Percentiles rank a stretch among this genome's conserved stretches.
Conservation (phyloP, 2,329 filamentous ascomycete species). For the Boeremia exigua region DNA sequence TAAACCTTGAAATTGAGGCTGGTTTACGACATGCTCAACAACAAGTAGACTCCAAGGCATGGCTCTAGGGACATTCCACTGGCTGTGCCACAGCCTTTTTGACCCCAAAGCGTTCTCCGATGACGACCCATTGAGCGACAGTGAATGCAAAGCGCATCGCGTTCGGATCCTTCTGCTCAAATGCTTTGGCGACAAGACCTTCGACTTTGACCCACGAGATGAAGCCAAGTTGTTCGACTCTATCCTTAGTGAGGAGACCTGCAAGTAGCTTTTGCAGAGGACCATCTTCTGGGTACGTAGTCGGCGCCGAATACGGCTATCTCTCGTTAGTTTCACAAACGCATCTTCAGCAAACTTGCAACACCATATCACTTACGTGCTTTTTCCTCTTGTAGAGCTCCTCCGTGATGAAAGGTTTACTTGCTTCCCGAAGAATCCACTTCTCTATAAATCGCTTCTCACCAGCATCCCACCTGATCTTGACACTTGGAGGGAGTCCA, state of each 20-base stretch:
- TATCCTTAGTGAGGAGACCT: conserved; percentile 29
- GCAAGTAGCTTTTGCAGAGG: conserved; percentile 49
- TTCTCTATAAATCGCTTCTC: conserved; percentile 49
- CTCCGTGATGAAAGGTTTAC: conserved; percentile 57
- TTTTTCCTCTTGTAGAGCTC: conserved; percentile 60
- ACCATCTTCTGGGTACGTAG: conserved; percentile 50
- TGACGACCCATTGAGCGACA: conserved; percentile 54
- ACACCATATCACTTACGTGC: conserved; percentile 6
- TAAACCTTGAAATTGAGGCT: too few species aligned
- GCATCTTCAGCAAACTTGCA: not conserved
- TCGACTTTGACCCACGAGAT: conserved; percentile 45
- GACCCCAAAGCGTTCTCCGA: conserved; percentile 53
- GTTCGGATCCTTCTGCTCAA: conserved; percentile 31
- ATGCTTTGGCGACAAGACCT: conserved; percentile 16
- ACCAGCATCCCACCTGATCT: conserved; percentile 40
- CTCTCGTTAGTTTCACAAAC: not conserved
- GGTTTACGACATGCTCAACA: too few species aligned
- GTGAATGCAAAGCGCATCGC: conserved; percentile 50
- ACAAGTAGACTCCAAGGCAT: too few species aligned
- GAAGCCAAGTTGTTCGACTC: conserved; percentile 37
- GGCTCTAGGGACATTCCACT: not conserved
- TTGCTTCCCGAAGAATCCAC: conserved; percentile 59
- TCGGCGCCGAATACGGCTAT: conserved; percentile 54
- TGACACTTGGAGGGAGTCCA: conserved; percentile 44
- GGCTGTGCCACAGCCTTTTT: conserved; percentile 24